Evolutionary conservation across 2,329 filamentous ascomycete genomes (phyloP).

Genomic region (Albophoma yamanashiensis): DNA sequence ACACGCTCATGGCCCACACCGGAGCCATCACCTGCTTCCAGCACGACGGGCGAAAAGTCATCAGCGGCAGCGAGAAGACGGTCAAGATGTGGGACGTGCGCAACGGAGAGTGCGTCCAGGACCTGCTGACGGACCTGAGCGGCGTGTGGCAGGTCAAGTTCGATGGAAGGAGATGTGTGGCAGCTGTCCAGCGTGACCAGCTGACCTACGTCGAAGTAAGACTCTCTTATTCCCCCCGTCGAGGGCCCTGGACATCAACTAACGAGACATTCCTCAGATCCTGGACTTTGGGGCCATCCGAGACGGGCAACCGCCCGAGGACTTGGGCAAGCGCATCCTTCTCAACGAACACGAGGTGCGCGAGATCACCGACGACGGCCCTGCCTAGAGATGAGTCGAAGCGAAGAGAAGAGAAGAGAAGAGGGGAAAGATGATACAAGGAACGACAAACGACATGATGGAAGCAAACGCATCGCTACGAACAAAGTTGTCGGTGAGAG

Average conservation of each 20-base stretch:
- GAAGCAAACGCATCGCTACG: conserved; percentile 5
- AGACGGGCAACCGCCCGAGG: conserved; percentile 68
- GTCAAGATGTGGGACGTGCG: conserved; percentile 98
- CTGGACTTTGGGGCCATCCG: conserved; percentile 93
- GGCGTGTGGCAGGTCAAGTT: conserved; percentile 99
- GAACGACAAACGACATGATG: conserved; percentile 1
- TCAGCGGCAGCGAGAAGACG: conserved; percentile 88
- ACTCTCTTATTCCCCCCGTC: conserved; percentile 1
- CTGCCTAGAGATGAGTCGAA: neutral
- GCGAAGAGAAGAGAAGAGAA: neutral
- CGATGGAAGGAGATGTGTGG: conserved; percentile 88
- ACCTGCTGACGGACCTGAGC: conserved; percentile 83
- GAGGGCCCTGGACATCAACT: neutral
- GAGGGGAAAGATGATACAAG: too few species aligned
- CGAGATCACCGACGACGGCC: conserved; percentile 35
- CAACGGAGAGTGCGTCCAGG: conserved; percentile 84
- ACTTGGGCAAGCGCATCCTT: conserved; percentile 71
- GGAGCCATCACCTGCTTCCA: conserved; percentile 98
- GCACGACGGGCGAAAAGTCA: conserved; percentile 92
- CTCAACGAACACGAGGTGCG: conserved; percentile 46
- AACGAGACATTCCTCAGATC: conserved; percentile 46
- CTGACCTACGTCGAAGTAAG: conserved; percentile 93
- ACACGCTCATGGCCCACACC: conserved; percentile 83
- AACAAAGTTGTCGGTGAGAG: neutral
- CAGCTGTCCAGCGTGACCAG: conserved; percentile 85